Conservation (phyloP, 192 early-diverging fungal species). For the Gonapodya sp. region DNA sequence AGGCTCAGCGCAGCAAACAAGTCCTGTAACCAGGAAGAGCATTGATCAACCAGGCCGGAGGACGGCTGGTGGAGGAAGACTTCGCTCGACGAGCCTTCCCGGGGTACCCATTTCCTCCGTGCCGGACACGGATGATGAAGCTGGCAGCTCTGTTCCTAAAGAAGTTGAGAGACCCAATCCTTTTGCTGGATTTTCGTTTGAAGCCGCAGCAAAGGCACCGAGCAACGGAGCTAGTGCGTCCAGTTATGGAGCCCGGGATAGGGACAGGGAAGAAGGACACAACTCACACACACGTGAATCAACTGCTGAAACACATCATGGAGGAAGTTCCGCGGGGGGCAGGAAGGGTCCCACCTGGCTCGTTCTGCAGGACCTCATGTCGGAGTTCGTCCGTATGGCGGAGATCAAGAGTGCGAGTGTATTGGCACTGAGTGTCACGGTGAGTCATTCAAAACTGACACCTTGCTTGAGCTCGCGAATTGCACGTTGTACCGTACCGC, state of each 20-base stretch:
- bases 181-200: not conserved
- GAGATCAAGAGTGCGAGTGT: slow-evolving; percentile 41
- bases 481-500: not conserved
- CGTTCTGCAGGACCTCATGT: slow-evolving; percentile 43
- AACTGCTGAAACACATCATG: not conserved
- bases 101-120: not conserved
- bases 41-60: not conserved
- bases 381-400: slow-evolving; percentile 47
- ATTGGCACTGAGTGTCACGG: slow-evolving; percentile 25
- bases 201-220: not conserved
- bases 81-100: not conserved
- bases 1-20: not conserved
- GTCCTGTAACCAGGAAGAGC: not conserved
- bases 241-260: not conserved
- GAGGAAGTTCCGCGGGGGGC: not conserved
- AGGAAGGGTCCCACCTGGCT: slow-evolving; percentile 38
- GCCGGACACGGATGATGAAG: not conserved
- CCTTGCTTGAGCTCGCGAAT: not conserved
- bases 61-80: not conserved
- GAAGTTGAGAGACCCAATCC: not conserved
- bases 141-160: not conserved
- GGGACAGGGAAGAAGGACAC: not conserved
- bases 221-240: not conserved
- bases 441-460: not conserved
- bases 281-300: not conserved